A percentile compares a stretch with the other conserved stretches of the same genome.
These are phyloP conservation scores for Pouteria glomerata DNA, from an alignment of 148 eudicot genomes.

Conservation along the genomic window DNA sequence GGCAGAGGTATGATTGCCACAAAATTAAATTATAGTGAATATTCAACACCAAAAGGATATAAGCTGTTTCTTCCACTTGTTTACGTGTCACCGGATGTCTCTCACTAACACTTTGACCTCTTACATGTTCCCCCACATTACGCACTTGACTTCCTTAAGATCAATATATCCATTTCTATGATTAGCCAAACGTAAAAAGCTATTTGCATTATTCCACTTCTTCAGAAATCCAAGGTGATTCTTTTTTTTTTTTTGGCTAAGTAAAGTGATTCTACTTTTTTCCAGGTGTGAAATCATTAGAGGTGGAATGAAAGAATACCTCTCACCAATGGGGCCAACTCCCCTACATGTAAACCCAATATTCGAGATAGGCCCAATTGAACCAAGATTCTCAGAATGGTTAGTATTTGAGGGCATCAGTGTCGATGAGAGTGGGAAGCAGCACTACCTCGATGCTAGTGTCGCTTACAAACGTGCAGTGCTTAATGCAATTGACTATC, in stretches of 20 bases:
- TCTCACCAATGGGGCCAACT: conserved; percentile 98
- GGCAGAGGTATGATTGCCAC: too few relatives aligned
- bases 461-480: conserved; percentile 97
- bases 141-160: too few relatives aligned
- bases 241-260: too few relatives aligned
- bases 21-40: too few relatives aligned
- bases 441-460: conserved; percentile 88
- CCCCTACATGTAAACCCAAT: conserved; percentile 88
- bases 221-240: not conserved
- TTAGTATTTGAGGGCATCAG: conserved; percentile 95
- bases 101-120: too few relatives aligned
- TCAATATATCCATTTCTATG: too few relatives aligned
- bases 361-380: conserved; percentile 90
- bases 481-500: conserved; percentile 87
- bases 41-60: too few relatives aligned
- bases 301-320: conserved; percentile 92
- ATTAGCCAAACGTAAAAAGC: too few relatives aligned
- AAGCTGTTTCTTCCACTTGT: too few relatives aligned
- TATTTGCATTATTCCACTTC: not conserved
- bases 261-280: too few relatives aligned
- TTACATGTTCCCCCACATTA: too few relatives aligned
- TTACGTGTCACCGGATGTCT: too few relatives aligned
- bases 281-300: conserved; percentile 85
- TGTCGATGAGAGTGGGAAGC: conserved; percentile 86
- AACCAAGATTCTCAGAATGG: conserved; percentile 97